A percentile compares a stretch with the other conserved stretches of the same genome.
These are phyloP conservation scores for Ramaria sp. DNA, from an alignment of 768 basidiomycete species.

Conservation along the genomic window DNA sequence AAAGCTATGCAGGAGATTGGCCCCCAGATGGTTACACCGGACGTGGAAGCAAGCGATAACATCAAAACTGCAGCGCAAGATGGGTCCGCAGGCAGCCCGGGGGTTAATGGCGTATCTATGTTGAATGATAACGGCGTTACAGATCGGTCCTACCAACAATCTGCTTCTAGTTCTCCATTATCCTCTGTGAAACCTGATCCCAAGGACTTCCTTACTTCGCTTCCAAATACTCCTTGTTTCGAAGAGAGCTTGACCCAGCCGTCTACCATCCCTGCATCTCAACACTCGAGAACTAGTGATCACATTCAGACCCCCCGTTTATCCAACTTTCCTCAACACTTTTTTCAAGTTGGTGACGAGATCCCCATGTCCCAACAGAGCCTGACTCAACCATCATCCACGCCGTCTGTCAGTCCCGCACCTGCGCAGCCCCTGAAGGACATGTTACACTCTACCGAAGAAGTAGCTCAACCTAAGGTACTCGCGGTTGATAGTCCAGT, in stretches of 20 bases:
- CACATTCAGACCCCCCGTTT: background rate
- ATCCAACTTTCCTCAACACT: background rate
- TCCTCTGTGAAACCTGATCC: background rate
- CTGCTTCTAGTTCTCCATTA: background rate
- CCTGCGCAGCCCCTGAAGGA: background rate
- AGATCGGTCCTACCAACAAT: background rate
- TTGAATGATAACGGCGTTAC: background rate
- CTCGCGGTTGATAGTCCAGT: background rate
- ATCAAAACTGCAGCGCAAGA: background rate
- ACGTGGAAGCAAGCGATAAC: background rate
- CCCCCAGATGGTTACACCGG: background rate
- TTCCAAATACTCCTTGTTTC: background rate
- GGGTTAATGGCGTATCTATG: background rate
- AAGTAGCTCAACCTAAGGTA: background rate
- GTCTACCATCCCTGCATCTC: background rate
- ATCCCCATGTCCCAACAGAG: background rate
- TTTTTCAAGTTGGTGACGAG: background rate
- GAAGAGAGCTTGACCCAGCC: constrained; percentile 6
- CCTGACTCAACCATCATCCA: background rate
- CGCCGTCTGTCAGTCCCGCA: background rate
- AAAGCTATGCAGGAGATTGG: background rate
- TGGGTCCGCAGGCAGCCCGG: background rate
- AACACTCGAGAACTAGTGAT: background rate
- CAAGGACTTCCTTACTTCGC: background rate
- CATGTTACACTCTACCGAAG: background rate